Percentiles rank a stretch among this genome's conserved stretches.
phyloP scores from a whole-genome alignment of 805 yeast species.

The Candida xyloterini region DNA sequence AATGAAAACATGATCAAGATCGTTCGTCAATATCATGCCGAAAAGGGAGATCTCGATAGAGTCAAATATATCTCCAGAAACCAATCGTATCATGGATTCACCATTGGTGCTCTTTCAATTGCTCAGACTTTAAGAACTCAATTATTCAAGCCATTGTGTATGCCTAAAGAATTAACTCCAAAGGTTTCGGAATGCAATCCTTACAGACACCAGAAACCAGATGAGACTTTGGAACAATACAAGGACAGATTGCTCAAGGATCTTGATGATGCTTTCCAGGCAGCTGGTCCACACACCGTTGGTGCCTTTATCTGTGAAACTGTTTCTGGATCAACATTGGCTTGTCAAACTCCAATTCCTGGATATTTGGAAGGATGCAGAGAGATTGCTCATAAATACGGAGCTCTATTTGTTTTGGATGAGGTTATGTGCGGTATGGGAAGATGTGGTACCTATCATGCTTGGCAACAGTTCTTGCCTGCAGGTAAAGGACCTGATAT shows the following conservation, averaged over 20 bases:
- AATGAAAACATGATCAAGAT: conserved; percentile 74
- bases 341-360: conserved; percentile 40
- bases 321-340: conserved; percentile 43
- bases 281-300: conserved; percentile 40
- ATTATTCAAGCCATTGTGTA: conserved; percentile 28
- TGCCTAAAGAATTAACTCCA: conserved; percentile 19
- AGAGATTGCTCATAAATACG: conserved; percentile 47
- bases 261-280: conserved; percentile 37
- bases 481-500: conserved; percentile 41
- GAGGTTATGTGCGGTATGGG: conserved; percentile 58
- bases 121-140: conserved; percentile 31
- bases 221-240: conserved; percentile 39
- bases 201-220: conserved; percentile 31
- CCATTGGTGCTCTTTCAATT: conserved; percentile 42
- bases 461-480: conserved; percentile 27
- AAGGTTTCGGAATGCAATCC: conserved; percentile 31
- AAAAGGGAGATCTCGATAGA: conserved; percentile 37
- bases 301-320: conserved; percentile 40
- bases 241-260: conserved; percentile 34
- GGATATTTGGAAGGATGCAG: conserved; percentile 44
- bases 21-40: conserved; percentile 45
- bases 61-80: conserved; percentile 38
- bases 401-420: conserved; percentile 44
- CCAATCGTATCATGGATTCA: conserved; percentile 45
- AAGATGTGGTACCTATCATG: conserved; percentile 44